Evolutionary conservation across 1,284 basidiomycete species (phyloP).

Genomic region (Neonothopanus nambi): DNA sequence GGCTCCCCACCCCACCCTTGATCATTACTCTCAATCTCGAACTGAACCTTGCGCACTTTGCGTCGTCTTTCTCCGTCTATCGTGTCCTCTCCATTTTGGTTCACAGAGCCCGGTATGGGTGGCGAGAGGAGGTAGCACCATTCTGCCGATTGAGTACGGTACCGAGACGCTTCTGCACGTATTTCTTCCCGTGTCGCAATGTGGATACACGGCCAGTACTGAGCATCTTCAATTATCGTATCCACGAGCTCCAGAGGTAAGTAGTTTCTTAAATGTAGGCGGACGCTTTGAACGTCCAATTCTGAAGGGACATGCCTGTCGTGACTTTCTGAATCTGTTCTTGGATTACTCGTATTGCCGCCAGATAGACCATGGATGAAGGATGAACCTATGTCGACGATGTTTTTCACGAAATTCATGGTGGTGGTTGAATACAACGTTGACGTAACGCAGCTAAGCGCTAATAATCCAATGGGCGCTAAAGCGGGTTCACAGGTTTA

Average conservation of each 20-base stretch:
- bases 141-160: constrained; percentile 22
- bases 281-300: constrained; percentile 23
- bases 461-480: too few relatives aligned
- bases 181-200: background rate
- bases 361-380: too few relatives aligned
- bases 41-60: constrained; percentile 24
- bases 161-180: constrained; percentile 1
- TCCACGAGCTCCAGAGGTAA: constrained; percentile 31
- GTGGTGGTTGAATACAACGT: too few relatives aligned
- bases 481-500: too few relatives aligned
- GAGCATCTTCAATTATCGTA: constrained; percentile 27
- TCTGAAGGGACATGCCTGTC: constrained; percentile 19
- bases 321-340: background rate
- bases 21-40: constrained; percentile 30
- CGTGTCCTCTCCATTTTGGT: background rate
- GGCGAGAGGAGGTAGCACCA: constrained; percentile 35
- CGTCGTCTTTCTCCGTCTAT: constrained; percentile 6
- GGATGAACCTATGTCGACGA: too few relatives aligned
- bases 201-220: constrained; percentile 28
- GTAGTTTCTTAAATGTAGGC: constrained; percentile 17
- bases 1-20: constrained; percentile 35
- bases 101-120: constrained; percentile 21
- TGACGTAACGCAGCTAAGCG: background rate
- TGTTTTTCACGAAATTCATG: too few relatives aligned
- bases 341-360: too few relatives aligned